These are phyloP conservation scores for Backusella morwellensis DNA, from an alignment of 192 early-diverging fungal genomes.

Conservation along the genomic window DNA sequence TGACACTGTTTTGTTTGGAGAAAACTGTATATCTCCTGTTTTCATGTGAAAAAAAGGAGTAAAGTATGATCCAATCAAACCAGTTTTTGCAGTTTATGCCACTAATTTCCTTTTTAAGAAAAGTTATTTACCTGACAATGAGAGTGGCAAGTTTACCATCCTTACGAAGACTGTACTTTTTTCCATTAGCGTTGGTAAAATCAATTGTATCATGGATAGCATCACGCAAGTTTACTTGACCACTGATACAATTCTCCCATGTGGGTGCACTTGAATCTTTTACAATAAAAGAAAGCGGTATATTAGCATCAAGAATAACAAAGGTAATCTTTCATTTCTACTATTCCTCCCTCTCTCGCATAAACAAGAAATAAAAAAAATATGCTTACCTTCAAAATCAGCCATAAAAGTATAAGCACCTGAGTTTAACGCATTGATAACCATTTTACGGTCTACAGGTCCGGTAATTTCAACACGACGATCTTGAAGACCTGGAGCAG, in stretches of 20 bases:
- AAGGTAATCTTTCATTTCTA: neutral
- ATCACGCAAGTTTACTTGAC: constrained; percentile 92
- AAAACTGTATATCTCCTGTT: neutral
- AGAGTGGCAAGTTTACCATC: constrained; percentile 88
- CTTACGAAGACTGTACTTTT: constrained; percentile 86
- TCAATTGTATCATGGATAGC: constrained; percentile 83
- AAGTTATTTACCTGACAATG: constrained; percentile 69
- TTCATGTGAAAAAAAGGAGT: neutral
- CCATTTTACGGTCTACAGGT: constrained; percentile 98
- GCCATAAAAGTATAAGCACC: constrained; percentile 95
- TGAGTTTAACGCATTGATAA: constrained; percentile 97
- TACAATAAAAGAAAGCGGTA: constrained; percentile 1
- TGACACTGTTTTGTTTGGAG: neutral
- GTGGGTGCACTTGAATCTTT: constrained; percentile 94
- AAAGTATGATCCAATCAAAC: neutral
- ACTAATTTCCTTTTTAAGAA: neutral
- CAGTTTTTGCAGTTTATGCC: neutral
- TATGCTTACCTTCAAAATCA: constrained; percentile 74
- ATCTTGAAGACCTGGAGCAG: constrained; percentile 86
- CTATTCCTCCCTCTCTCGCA: neutral
- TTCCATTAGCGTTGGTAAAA: constrained; percentile 87
- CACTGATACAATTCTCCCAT: constrained; percentile 87
- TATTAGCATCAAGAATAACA: neutral
- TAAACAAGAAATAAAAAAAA: constrained; percentile 8
- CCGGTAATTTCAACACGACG: constrained; percentile 96